Evolutionary conservation across 2,329 filamentous ascomycete genomes (phyloP).

Genomic region (Colletotrichum sojae): DNA sequence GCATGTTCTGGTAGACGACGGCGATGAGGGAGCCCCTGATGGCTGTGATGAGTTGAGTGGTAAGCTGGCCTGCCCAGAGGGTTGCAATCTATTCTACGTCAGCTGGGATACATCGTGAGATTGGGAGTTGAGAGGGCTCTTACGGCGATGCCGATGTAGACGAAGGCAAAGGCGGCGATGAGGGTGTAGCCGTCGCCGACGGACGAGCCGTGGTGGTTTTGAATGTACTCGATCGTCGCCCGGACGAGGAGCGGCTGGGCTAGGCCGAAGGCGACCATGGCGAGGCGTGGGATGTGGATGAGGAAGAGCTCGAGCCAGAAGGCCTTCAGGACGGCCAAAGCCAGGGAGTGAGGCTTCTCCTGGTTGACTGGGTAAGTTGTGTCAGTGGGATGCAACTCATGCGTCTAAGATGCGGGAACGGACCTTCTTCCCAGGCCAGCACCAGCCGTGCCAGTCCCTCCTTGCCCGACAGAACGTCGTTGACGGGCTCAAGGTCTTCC

Average conservation of each 20-base stretch:
- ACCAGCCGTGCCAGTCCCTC: not conserved
- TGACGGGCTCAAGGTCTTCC: constrained; percentile 27
- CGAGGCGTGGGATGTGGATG: constrained; percentile 48
- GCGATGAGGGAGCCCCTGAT: constrained; percentile 47
- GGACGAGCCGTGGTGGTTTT: not conserved
- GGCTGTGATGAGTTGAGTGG: constrained; percentile 44
- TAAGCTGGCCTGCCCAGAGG: constrained; percentile 40
- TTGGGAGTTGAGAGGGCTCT: not conserved
- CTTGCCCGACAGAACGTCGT: constrained; percentile 14
- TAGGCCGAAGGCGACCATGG: constrained; percentile 56
- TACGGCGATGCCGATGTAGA: constrained; percentile 58
- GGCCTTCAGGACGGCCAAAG: not conserved
- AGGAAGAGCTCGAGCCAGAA: constrained; percentile 44
- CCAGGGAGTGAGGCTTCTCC: not conserved
- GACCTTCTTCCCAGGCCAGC: constrained; percentile 18
- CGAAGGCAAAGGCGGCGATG: constrained; percentile 55
- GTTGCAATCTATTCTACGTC: constrained; percentile 9
- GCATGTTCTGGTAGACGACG: constrained; percentile 46
- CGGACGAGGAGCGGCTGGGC: constrained; percentile 61
- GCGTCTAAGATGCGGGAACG: not conserved
- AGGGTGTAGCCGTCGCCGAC: constrained; percentile 52
- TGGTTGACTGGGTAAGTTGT: not conserved
- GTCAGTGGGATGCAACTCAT: not conserved
- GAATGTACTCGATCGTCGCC: constrained; percentile 38
- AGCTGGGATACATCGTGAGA: not conserved